Evolutionary conservation across 176 grass and related monocot genomes (phyloP).

Genomic region (Carex cristatella): DNA sequence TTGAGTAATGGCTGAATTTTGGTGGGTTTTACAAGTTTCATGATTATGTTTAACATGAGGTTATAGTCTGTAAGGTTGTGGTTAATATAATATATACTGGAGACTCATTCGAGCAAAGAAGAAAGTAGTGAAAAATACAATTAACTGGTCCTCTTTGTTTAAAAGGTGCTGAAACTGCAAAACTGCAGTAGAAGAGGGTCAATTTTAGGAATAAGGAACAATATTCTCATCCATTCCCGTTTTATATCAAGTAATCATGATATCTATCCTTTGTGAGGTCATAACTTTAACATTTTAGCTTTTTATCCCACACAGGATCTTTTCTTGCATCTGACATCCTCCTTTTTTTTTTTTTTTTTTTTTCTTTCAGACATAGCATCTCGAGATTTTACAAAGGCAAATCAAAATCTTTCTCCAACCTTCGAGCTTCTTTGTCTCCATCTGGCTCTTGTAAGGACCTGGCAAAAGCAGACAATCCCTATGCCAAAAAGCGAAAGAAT

Average conservation of each 20-base stretch:
- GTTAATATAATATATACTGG: neutral
- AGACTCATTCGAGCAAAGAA: neutral
- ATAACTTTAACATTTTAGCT: neutral
- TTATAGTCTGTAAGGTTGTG: neutral
- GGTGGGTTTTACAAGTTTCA: neutral
- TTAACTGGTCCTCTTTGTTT: neutral
- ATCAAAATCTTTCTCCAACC: slow-evolving; percentile 58
- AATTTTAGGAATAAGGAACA: neutral
- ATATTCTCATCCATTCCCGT: neutral
- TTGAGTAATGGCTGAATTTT: neutral
- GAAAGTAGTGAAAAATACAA: neutral
- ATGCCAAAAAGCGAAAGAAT: slow-evolving; percentile 54
- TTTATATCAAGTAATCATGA: neutral
- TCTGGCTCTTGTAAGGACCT: slow-evolving; percentile 47
- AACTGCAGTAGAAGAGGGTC: neutral
- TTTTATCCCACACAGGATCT: neutral
- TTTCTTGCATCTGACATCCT: neutral
- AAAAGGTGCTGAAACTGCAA: neutral
- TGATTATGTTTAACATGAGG: neutral
- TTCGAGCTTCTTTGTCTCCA: slow-evolving; percentile 30
- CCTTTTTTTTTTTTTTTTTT: neutral
- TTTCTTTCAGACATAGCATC: slow-evolving; percentile 43
- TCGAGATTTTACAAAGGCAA: slow-evolving; percentile 66
- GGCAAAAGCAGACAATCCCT: slow-evolving; percentile 45
- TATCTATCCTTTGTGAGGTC: neutral